Base-by-base conservation (phyloP, 2,329 filamentous ascomycete genomes). In the Pseudopithomyces chartarum region DNA sequence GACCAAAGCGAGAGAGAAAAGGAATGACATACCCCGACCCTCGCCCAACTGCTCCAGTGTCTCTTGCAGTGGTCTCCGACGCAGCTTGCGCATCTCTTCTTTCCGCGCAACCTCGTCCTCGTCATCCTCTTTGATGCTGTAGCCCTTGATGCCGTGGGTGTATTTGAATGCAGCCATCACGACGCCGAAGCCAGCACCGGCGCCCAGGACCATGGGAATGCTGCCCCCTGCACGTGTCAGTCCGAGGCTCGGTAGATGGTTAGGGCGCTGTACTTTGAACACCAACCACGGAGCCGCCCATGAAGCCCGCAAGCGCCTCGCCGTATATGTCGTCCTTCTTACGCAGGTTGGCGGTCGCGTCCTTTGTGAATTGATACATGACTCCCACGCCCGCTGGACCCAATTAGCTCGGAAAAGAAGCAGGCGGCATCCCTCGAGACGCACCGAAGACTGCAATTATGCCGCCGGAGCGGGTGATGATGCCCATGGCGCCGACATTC, bases 41-140 rank as follows among this genome's bases (percentile, higher is more conserved):
- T 97, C 93, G 52, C 92, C 93, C 68, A 97, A 73, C 70, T 94
- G 85, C 22, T 86, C 85, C 63, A 97, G 80, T 2, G 91, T 96
- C 81, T 97, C 89, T 74, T 91, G 89, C 50, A 87, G 81, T 23
- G 91, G 89, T 73, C 88, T 81, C 74, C 91, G 85, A 76, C 89
- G 89, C 71, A 88, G 88, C 80, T 85, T 88, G 74, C 91, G 85
- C 73, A 93, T 61, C 61, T 81, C 82, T 75, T 94, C 87, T 79
- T 92, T 92, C 75, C 87, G 85, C 68, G 87, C 88, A 59, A 90
- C 91, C 75, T 94, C 90, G 66, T 90, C 87, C 39, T 88, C 83
- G 50, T 87, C 82, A 52, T 86, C 81, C 40, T 81, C 78, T 56
- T 86, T 81, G 64, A 79, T 77, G 54, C 74, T 74, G 63, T 80